phyloP scores from a whole-genome alignment of 2,329 filamentous ascomycete genomes.

The Orbilia ellipsospora region DNA sequence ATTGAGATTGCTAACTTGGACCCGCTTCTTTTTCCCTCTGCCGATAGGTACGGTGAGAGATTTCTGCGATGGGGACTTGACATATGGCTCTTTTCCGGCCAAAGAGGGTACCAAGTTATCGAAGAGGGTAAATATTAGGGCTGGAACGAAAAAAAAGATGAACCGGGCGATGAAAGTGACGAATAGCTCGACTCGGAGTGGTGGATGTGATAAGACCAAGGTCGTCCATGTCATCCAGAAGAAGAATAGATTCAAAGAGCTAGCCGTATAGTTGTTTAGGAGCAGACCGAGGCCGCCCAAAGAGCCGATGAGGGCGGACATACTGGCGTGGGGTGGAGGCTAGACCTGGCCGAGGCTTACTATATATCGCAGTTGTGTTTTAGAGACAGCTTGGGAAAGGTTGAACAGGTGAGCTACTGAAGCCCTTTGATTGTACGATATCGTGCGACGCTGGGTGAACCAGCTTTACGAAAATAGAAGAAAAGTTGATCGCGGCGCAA shows the following conservation, averaged over 20 bases:
- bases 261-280: slow-evolving; percentile 75
- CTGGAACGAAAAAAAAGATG: slow-evolving; percentile 78
- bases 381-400: not conserved
- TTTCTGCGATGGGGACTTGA: slow-evolving; percentile 64
- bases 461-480: too few relatives aligned
- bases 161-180: slow-evolving; percentile 75
- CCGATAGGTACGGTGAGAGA: slow-evolving; percentile 64
- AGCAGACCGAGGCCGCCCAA: slow-evolving; percentile 72
- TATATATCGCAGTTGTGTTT: not conserved
- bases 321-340: not conserved
- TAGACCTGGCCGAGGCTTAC: not conserved
- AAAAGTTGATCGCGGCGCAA: slow-evolving; percentile 10
- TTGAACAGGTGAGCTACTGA: too few relatives aligned
- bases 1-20: slow-evolving; percentile 55
- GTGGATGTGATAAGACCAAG: slow-evolving; percentile 79
- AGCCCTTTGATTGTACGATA: too few relatives aligned
- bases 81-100: slow-evolving; percentile 69
- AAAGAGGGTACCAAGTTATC: slow-evolving; percentile 77
- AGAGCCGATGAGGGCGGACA: slow-evolving; percentile 50
- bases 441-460: too few relatives aligned
- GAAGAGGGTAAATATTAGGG: slow-evolving; percentile 77
- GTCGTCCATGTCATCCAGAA: slow-evolving; percentile 93
- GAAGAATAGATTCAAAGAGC: slow-evolving; percentile 84
- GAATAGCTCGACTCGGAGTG: slow-evolving; percentile 78
- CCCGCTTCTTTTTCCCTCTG: slow-evolving; percentile 62